These are phyloP conservation scores for Aspergillus panamensis DNA, from an alignment of 495 filamentous ascomycete genomes.

Conservation along the genomic window DNA sequence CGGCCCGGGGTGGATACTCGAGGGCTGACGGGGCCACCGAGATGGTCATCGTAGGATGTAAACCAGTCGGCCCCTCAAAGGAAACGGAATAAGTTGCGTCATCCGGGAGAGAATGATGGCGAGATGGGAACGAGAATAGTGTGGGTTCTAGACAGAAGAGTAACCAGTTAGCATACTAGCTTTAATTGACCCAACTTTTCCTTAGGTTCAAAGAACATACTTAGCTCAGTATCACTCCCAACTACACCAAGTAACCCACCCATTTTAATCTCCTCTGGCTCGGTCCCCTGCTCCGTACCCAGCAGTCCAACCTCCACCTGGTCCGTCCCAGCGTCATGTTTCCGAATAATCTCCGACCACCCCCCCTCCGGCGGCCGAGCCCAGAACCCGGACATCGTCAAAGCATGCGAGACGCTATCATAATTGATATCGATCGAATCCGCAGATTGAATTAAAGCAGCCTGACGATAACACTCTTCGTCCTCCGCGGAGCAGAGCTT, in stretches of 20 bases:
- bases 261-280: slow-evolving; percentile 69
- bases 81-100: slow-evolving; percentile 41
- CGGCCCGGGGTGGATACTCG: slow-evolving; percentile 31
- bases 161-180: neutral
- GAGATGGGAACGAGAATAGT: slow-evolving; percentile 85
- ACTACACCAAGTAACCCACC: slow-evolving; percentile 77
- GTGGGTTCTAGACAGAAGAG: slow-evolving; percentile 54
- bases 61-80: slow-evolving; percentile 70
- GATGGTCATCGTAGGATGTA: slow-evolving; percentile 80
- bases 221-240: slow-evolving; percentile 65
- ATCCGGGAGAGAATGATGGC: slow-evolving; percentile 63
- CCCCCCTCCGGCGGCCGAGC: slow-evolving; percentile 37
- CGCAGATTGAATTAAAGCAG: slow-evolving; percentile 43
- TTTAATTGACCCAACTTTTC: neutral
- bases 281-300: slow-evolving; percentile 57
- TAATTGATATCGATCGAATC: slow-evolving; percentile 74
- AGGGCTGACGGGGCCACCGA: slow-evolving; percentile 36
- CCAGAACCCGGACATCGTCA: slow-evolving; percentile 63
- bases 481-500: slow-evolving; percentile 50
- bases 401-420: slow-evolving; percentile 62
- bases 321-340: slow-evolving; percentile 32
- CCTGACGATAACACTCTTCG: slow-evolving; percentile 35
- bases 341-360: slow-evolving; percentile 51
- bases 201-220: slow-evolving; percentile 39
- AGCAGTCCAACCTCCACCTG: slow-evolving; percentile 83